phyloP scores from a whole-genome alignment of 179 eudicot species.

The Silene vulgaris region DNA sequence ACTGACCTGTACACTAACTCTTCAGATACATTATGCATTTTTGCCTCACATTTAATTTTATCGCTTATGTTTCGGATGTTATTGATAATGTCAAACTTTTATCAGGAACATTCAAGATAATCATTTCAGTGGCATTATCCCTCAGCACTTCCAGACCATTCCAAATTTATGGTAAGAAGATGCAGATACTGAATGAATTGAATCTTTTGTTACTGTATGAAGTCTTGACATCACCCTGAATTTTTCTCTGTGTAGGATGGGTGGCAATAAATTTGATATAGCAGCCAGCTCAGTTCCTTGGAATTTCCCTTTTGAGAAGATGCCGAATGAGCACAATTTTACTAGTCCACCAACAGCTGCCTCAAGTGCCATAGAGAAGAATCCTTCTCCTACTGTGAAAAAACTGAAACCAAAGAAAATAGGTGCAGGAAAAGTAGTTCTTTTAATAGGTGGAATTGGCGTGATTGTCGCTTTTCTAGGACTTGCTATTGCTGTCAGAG shows the following conservation, averaged over 20 bases:
- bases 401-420: constrained; percentile 41
- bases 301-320: constrained; percentile 55
- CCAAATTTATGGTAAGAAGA: constrained; percentile 61
- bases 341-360: constrained; percentile 62
- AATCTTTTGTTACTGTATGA: not conserved
- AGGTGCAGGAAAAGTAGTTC: constrained; percentile 42
- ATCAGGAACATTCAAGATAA: constrained; percentile 80
- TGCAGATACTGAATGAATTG: not conserved
- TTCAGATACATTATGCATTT: constrained; percentile 13
- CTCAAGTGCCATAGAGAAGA: constrained; percentile 58
- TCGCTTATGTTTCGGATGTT: not conserved
- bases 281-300: constrained; percentile 55
- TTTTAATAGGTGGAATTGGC: constrained; percentile 46
- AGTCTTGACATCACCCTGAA: constrained; percentile 11
- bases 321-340: constrained; percentile 46
- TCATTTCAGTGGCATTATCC: constrained; percentile 88
- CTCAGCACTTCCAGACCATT: constrained; percentile 61
- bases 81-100: constrained; percentile 17
- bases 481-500: constrained; percentile 30
- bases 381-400: constrained; percentile 35
- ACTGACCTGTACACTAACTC: constrained; percentile 58
- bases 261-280: constrained; percentile 59
- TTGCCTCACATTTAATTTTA: constrained; percentile 11
- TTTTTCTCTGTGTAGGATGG: constrained; percentile 48
- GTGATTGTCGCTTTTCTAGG: constrained; percentile 47